These are phyloP conservation scores for Boletus patriciae DNA, from an alignment of 768 basidiomycete genomes.

Conservation along the genomic window DNA sequence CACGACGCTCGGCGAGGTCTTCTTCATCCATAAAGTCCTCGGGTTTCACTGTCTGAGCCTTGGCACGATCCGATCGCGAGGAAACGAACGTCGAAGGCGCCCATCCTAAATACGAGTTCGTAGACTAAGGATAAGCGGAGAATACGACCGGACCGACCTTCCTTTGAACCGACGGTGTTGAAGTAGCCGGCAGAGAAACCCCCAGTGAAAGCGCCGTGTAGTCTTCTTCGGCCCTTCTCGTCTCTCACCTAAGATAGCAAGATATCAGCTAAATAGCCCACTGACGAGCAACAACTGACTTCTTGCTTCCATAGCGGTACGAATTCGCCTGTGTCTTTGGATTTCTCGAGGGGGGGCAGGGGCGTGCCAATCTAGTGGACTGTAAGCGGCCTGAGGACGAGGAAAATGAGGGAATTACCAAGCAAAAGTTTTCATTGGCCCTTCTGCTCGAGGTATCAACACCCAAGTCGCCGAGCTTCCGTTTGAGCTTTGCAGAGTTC, in stretches of 20 bases:
- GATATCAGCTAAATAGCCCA: constrained; percentile 21
- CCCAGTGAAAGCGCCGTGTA: constrained; percentile 99
- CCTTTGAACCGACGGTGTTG: constrained; percentile 94
- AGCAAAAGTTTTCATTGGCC: constrained; percentile 82
- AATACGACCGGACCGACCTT: constrained; percentile 55
- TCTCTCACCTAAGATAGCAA: constrained; percentile 67
- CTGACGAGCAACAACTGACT: constrained; percentile 43
- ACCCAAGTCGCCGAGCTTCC: constrained; percentile 80
- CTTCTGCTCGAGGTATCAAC: constrained; percentile 67
- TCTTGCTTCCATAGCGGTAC: constrained; percentile 99
- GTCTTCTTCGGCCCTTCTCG: constrained; percentile 85
- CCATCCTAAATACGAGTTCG: constrained; percentile 68
- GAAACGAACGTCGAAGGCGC: constrained; percentile 90
- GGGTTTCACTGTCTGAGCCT: constrained; percentile 55
- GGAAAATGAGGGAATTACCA: constrained; percentile 45
- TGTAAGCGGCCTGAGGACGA: neutral
- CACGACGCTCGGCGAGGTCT: constrained; percentile 80
- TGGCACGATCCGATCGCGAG: constrained; percentile 74
- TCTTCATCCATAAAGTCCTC: constrained; percentile 99
- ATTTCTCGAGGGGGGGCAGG: constrained; percentile 90
- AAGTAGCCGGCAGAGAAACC: constrained; percentile 98
- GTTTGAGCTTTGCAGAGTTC: constrained; percentile 65
- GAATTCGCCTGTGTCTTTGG: constrained; percentile 89
- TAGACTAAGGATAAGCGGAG: neutral
- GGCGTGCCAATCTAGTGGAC: constrained; percentile 83